A percentile compares a stretch with the other conserved stretches of the same genome.
Conservation (phyloP, 1,139 yeast genomes). For the Hanseniaspora gamundiae region DNA sequence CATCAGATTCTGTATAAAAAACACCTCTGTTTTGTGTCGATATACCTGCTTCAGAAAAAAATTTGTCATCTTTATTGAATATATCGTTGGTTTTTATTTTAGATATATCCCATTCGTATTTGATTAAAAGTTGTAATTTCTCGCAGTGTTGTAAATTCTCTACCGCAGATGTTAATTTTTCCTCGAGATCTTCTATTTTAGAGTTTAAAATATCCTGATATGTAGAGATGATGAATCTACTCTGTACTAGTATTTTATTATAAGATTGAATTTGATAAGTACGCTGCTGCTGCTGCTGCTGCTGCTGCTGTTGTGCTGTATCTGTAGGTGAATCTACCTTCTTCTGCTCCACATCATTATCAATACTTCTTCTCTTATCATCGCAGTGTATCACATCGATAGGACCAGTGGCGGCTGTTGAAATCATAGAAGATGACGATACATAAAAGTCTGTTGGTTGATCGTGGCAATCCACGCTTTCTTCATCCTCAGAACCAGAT, state of each 20-base stretch:
- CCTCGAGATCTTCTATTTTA: background rate
- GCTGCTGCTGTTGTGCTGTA: too few relatives aligned
- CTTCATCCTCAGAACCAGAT: background rate
- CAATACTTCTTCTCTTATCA: background rate
- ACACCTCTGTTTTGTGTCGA: background rate
- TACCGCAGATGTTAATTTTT: background rate
- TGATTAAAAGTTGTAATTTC: background rate
- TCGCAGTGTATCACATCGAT: background rate
- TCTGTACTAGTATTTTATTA: background rate
- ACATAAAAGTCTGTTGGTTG: too few relatives aligned
- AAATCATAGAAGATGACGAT: background rate
- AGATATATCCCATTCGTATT: conserved; percentile 1
- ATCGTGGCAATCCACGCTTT: too few relatives aligned
- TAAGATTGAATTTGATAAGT: background rate
- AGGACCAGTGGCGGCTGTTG: background rate
- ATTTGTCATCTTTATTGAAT: background rate
- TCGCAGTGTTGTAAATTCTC: background rate
- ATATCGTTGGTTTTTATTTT: background rate
- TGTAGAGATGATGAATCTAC: background rate
- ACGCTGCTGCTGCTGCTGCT: background rate
- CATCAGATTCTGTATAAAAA: background rate
- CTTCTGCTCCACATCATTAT: too few relatives aligned
- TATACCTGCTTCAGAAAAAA: background rate
- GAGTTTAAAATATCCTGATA: background rate
- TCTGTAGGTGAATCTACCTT: too few relatives aligned